Evolutionary conservation across 2,329 filamentous ascomycete genomes (phyloP).

Genomic region (Colletotrichum gloeosporioides): DNA sequence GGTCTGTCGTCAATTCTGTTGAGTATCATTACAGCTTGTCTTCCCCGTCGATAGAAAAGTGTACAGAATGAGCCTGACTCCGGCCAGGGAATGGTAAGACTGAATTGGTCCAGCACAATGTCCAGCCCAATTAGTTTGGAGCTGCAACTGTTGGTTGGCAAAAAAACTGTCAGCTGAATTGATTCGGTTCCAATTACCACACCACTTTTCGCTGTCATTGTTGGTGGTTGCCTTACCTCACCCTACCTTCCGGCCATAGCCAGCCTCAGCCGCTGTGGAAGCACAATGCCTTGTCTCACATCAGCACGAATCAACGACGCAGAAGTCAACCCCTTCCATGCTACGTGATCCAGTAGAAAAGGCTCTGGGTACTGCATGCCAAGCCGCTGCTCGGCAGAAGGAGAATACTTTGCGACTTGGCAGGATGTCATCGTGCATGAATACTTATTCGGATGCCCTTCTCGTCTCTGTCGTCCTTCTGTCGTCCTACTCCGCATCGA

Average conservation of each 20-base stretch:
- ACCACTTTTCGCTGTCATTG: rapidly evolving
- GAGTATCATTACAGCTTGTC: not conserved
- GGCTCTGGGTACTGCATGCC: not conserved
- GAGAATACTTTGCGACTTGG: not conserved
- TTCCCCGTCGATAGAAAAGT: too few relatives aligned
- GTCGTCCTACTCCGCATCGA: too few relatives aligned
- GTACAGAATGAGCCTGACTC: rapidly evolving
- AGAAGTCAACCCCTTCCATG: not conserved
- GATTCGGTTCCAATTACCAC: not conserved
- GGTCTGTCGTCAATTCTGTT: rapidly evolving
- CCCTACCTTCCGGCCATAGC: not conserved
- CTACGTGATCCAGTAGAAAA: rapidly evolving
- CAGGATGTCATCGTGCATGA: not conserved
- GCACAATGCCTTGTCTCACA: not conserved
- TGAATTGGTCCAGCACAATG: rapidly evolving
- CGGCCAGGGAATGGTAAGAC: too few relatives aligned
- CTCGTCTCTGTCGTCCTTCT: too few relatives aligned
- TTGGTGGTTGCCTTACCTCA: not conserved
- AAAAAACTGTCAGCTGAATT: not conserved
- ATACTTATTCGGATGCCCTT: too few relatives aligned
- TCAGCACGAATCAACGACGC: not conserved
- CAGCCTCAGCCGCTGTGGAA: not conserved
- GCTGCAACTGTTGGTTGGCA: not conserved
- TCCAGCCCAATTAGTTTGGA: not conserved
- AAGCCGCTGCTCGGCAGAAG: not conserved